A percentile compares a stretch with the other conserved stretches of the same genome.
Evolutionary conservation across 2,329 filamentous ascomycete genomes (phyloP).

Genomic region (Verticillium nonalfalfae): DNA sequence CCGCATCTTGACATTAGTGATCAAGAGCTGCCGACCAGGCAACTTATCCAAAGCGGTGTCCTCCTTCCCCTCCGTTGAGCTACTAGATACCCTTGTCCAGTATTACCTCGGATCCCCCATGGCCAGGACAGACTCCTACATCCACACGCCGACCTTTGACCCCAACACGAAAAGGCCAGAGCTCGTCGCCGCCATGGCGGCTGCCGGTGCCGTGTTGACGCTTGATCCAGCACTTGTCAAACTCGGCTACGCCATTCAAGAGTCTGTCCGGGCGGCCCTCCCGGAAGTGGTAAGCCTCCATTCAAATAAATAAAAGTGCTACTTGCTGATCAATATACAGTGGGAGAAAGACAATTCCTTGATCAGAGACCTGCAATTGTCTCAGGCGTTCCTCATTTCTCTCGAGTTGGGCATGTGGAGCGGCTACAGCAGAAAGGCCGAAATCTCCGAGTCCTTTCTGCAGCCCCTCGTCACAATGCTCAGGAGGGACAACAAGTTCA

Average conservation of each 20-base stretch:
- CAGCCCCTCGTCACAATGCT: conserved; percentile 28
- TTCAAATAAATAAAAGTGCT: background rate
- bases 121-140: conserved; percentile 20
- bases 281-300: conserved; percentile 9
- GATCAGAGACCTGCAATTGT: conserved; percentile 21
- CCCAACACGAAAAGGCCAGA: conserved; percentile 26
- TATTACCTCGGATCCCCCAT: conserved; percentile 23
- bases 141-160: conserved; percentile 29
- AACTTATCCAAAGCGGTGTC: conserved; percentile 20
- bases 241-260: conserved; percentile 32
- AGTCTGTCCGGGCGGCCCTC: conserved; percentile 25
- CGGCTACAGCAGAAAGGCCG: conserved; percentile 27
- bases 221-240: conserved; percentile 27
- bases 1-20: conserved; percentile 20
- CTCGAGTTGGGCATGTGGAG: conserved; percentile 29
- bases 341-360: conserved; percentile 26
- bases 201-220: conserved; percentile 28
- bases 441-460: conserved; percentile 31
- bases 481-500: conserved; percentile 23
- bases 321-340: conserved; percentile 5
- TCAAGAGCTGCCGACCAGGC: conserved; percentile 18
- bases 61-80: conserved; percentile 30
- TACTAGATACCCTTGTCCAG: conserved; percentile 30
- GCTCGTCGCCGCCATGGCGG: conserved; percentile 26
- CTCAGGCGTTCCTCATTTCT: conserved; percentile 25